Evolutionary conservation across 345 rosid species (phyloP).

Genomic region (Noccaea bulbosa): DNA sequence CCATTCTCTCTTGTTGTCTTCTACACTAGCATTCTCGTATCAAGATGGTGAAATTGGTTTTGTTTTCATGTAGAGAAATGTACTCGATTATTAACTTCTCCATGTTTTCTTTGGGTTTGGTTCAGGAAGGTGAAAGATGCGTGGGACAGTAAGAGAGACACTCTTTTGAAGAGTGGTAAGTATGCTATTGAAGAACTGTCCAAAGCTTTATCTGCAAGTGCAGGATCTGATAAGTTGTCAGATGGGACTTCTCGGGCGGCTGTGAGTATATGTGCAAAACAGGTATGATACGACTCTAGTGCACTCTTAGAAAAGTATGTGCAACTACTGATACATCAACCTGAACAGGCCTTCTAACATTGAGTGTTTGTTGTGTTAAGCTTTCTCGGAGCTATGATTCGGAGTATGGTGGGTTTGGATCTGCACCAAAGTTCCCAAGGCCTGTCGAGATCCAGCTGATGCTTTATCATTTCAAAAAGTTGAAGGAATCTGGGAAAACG

Average conservation of each 20-base stretch:
- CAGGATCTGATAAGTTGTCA: constrained; percentile 60
- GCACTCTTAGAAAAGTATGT: neutral
- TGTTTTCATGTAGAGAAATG: neutral
- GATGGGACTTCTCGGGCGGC: constrained; percentile 67
- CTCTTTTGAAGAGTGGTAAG: constrained; percentile 71
- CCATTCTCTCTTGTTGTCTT: constrained; percentile 5
- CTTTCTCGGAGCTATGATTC: constrained; percentile 79
- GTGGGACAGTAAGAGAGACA: constrained; percentile 75
- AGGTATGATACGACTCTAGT: constrained; percentile 51
- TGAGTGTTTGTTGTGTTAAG: constrained; percentile 50
- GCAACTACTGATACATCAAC: constrained; percentile 3
- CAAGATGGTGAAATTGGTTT: neutral
- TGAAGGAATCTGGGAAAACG: constrained; percentile 61
- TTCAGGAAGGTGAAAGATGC: constrained; percentile 85
- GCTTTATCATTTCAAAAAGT: constrained; percentile 72
- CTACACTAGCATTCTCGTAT: constrained; percentile 14
- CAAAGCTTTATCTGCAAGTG: constrained; percentile 78
- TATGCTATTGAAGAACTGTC: constrained; percentile 86
- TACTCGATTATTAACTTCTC: neutral
- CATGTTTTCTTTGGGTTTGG: constrained; percentile 20
- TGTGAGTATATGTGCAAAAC: constrained; percentile 70
- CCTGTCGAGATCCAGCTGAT: constrained; percentile 94
- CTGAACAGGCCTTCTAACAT: constrained; percentile 14
- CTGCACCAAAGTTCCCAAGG: constrained; percentile 95
- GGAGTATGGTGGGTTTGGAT: constrained; percentile 83